A percentile compares a stretch with the other conserved stretches of the same genome.
Evolutionary conservation across 2,329 filamentous ascomycete species (phyloP).

Genomic region (Corinectria fuckeliana): DNA sequence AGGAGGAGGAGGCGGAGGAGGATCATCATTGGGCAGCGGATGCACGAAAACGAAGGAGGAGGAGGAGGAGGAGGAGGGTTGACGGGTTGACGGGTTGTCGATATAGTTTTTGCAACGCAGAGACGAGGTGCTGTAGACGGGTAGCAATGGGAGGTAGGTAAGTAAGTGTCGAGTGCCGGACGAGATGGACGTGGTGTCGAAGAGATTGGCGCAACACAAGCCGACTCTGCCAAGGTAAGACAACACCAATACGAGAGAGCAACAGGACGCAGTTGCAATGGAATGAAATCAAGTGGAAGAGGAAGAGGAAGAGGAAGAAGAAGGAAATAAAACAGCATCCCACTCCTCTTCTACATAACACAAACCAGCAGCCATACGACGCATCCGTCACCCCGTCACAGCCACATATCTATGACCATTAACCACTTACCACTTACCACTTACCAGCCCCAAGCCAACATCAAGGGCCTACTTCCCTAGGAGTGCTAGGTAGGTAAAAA

Average conservation of each 20-base stretch:
- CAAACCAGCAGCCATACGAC: not conserved
- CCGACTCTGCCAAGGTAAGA: not conserved
- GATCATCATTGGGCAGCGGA: constrained; percentile 7
- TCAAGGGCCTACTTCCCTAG: too few relatives aligned
- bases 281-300: not conserved
- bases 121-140: not conserved
- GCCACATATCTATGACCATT: not conserved
- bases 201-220: not conserved
- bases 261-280: not conserved
- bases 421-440: too few relatives aligned
- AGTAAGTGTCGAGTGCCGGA: not conserved
- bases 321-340: not conserved
- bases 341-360: not conserved
- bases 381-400: not conserved
- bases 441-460: not conserved
- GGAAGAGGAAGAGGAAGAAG: not conserved
- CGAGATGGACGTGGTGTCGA: not conserved
- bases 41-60: not conserved
- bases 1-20: not conserved
- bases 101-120: not conserved
- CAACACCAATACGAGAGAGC: not conserved
- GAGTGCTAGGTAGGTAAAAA: too few relatives aligned
- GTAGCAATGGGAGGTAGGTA: too few relatives aligned
- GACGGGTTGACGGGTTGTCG: not conserved
- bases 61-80: not conserved